Evolutionary conservation across 495 filamentous ascomycete species (phyloP), one percentile per base, ranked within the genome.

Genomic region (Glonium stellatum): DNA sequence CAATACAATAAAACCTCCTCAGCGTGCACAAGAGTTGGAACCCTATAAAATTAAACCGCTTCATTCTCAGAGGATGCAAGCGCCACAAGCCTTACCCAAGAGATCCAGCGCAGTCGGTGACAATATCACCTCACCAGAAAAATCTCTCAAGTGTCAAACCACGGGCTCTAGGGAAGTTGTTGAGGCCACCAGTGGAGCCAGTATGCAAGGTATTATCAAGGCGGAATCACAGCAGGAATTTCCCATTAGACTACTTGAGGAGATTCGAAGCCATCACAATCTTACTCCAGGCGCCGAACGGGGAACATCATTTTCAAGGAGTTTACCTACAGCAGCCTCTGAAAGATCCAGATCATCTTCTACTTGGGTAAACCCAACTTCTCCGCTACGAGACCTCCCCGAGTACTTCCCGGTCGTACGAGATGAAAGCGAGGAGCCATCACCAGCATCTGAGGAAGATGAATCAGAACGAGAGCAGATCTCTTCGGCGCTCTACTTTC

Each of bases 381-480:
- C 61, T 13, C 50, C 53, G 4, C n/a, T 39, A 15, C 37, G 49
- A 12, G 61, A 64, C 25, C 18, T 58, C 22, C 12, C 59, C 31
- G 59, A 62, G 22, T 62, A 64, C 23, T 62, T 69, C 31, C 47
- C 57, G 6, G 15, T 54, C n/a, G 25, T 39, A 19, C 55, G 59
- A 19, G 78, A 78, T 70, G 76, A 72, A 58, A 73, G 72, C 54
- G 34, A 36, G 21, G 61, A 66, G 11, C 64, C 47, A 36, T 54
- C 57, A 35, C 55, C 57, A 3, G 60, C 47, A 13, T 65, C 61
- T 15, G 87, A 88, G 55, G 87, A 87, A 36, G 89, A 96, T 25
- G 90, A 93, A 55, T 91, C 89, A 44, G 88, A 88, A 22, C 84
- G 91, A 70, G 93, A 97, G 68, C 89, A 96, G 71, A 97, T 98